phyloP scores from a whole-genome alignment of 1,284 basidiomycete species.

The Pulchroboletus neoregius region DNA sequence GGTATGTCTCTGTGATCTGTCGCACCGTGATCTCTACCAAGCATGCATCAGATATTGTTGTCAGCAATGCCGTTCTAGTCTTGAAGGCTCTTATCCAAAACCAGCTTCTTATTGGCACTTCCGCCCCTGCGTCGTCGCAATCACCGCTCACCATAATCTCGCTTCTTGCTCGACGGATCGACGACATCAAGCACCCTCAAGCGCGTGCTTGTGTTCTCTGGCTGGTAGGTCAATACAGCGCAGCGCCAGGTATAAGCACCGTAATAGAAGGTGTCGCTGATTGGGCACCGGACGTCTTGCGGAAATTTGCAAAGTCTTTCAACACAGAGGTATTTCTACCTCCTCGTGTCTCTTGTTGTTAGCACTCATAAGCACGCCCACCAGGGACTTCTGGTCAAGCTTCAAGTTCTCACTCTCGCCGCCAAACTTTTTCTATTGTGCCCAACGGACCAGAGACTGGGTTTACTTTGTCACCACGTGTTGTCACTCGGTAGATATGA shows the following conservation, averaged over 20 bases:
- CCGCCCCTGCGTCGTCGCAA: slow-evolving; percentile 32
- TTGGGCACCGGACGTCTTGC: slow-evolving; percentile 85
- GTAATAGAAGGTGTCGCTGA: slow-evolving; percentile 49
- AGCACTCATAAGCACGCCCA: background rate
- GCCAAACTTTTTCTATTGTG: slow-evolving; percentile 76
- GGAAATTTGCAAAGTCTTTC: slow-evolving; percentile 74
- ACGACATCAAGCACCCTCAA: slow-evolving; percentile 72
- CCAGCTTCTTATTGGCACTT: slow-evolving; percentile 39
- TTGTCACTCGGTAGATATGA: slow-evolving; percentile 88
- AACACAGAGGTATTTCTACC: slow-evolving; percentile 52
- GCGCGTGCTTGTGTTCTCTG: slow-evolving; percentile 85
- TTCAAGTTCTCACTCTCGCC: slow-evolving; percentile 79
- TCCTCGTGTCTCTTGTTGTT: background rate
- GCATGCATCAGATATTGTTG: slow-evolving; percentile 40
- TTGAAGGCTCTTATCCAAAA: slow-evolving; percentile 79
- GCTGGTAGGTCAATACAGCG: slow-evolving; percentile 86
- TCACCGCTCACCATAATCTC: slow-evolving; percentile 67
- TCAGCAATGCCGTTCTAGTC: slow-evolving; percentile 77
- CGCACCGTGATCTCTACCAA: slow-evolving; percentile 2
- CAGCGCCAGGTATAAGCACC: slow-evolving; percentile 32
- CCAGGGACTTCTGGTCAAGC: slow-evolving; percentile 65
- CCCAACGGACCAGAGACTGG: slow-evolving; percentile 50
- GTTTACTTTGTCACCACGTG: slow-evolving; percentile 64
- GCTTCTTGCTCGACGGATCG: slow-evolving; percentile 68
- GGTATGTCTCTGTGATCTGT: slow-evolving; percentile 41